Evolutionary conservation across 495 filamentous ascomycete genomes (phyloP).

Genomic region (Aspergillus panamensis): DNA sequence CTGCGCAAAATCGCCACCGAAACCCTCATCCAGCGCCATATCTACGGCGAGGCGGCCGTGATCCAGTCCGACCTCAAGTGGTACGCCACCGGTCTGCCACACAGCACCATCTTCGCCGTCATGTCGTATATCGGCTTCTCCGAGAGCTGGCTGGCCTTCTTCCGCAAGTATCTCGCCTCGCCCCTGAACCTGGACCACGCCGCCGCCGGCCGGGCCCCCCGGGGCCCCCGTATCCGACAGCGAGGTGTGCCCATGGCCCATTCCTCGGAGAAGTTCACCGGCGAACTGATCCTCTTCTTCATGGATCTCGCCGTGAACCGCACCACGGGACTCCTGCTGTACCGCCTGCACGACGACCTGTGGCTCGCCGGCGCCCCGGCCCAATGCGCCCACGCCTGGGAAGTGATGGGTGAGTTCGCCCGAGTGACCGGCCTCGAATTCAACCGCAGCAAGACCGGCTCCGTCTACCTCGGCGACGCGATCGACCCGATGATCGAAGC

Average conservation of each 20-base stretch:
- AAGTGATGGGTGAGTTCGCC: constrained; percentile 46
- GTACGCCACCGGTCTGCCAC: constrained; percentile 48
- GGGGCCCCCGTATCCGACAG: constrained; percentile 39
- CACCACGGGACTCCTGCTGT: constrained; percentile 46
- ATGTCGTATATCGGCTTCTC: constrained; percentile 52
- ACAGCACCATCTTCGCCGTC: constrained; percentile 50
- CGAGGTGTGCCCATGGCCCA: constrained; percentile 53
- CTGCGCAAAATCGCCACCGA: constrained; percentile 56
- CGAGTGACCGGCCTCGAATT: constrained; percentile 48
- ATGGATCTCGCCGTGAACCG: constrained; percentile 58
- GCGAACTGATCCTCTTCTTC: constrained; percentile 55
- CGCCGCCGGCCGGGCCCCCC: constrained; percentile 21
- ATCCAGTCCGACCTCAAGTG: constrained; percentile 55
- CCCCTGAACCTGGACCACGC: constrained; percentile 48
- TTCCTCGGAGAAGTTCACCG: constrained; percentile 48
- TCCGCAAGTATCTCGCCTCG: constrained; percentile 51
- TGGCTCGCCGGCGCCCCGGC: constrained; percentile 55
- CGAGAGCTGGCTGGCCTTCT: constrained; percentile 52
- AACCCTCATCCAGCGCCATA: constrained; percentile 45
- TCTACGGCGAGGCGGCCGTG: constrained; percentile 51
- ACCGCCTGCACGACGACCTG: constrained; percentile 57
- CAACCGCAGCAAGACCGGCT: constrained; percentile 52
- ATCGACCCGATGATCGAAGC: constrained; percentile 4
- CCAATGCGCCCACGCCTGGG: constrained; percentile 50
- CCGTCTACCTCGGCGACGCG: constrained; percentile 37